Percentiles rank a stretch among this genome's conserved stretches.
phyloP scores from a whole-genome alignment of 441 rosid genomes.

The Breynia disticha region DNA sequence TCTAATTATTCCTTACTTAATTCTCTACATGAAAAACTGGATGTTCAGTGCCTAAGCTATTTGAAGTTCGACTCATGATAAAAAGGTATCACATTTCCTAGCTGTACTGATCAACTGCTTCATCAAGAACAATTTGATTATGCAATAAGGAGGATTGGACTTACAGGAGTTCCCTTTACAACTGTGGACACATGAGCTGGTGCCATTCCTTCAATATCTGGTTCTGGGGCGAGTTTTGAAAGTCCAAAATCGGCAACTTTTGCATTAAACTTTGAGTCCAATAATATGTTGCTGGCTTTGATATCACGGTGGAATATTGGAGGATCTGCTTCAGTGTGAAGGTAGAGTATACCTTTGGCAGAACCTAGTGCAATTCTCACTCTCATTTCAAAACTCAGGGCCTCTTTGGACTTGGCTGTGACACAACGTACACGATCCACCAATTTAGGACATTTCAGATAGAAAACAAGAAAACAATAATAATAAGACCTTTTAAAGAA shows the following conservation, averaged over 20 bases:
- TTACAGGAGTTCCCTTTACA: conserved; percentile 95
- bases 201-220: conserved; percentile 56
- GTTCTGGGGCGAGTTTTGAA: conserved; percentile 89
- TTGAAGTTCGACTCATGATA: too few species aligned
- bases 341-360: conserved; percentile 80
- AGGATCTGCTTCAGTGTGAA: conserved; percentile 93
- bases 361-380: conserved; percentile 65
- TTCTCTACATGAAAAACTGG: too few species aligned
- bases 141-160: conserved; percentile 13
- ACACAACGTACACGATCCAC: conserved; percentile 15
- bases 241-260: conserved; percentile 99
- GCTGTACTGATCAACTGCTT: too few species aligned
- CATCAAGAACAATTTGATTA: background rate
- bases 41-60: too few species aligned
- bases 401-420: conserved; percentile 47
- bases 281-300: conserved; percentile 88
- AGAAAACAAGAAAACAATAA: background rate
- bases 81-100: too few species aligned
- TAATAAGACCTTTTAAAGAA: background rate
- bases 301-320: conserved; percentile 93
- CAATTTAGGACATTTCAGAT: conserved; percentile 3
- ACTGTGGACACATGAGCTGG: conserved; percentile 91
- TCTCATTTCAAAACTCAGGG: conserved; percentile 61
- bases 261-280: conserved; percentile 62
- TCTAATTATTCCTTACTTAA: too few species aligned